Evolutionary conservation across 2,329 filamentous ascomycete genomes (phyloP).

Genomic region (Lecanicillium sp.): DNA sequence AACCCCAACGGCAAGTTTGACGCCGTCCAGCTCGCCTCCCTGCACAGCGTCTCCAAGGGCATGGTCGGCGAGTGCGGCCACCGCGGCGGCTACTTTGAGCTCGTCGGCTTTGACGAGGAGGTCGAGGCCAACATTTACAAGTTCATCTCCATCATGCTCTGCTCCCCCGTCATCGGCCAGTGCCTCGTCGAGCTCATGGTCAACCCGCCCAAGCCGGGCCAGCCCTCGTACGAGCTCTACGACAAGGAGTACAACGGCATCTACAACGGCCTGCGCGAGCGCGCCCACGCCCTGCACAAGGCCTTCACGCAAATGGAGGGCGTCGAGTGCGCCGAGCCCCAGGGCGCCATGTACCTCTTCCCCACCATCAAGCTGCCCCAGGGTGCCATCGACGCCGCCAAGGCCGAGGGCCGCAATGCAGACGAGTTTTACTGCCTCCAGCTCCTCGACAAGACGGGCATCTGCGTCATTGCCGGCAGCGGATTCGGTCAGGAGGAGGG

Average conservation of each 20-base stretch:
- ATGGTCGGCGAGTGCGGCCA: conserved; percentile 99
- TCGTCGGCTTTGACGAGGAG: conserved; percentile 76
- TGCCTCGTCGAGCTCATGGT: conserved; percentile 97
- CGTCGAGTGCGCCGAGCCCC: conserved; percentile 79
- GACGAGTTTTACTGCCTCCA: conserved; percentile 94
- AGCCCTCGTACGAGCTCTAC: conserved; percentile 80
- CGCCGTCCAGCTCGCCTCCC: conserved; percentile 76
- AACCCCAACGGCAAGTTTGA: conserved; percentile 72
- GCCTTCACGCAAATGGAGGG: conserved; percentile 95
- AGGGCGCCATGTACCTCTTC: conserved; percentile 99
- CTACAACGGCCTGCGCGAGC: conserved; percentile 66
- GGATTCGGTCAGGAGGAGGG: conserved; percentile 93
- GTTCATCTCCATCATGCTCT: conserved; percentile 94
- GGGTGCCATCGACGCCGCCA: conserved; percentile 70
- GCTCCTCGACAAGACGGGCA: conserved; percentile 85
- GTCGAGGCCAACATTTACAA: conserved; percentile 97
- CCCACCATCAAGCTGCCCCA: conserved; percentile 76
- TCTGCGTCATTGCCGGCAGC: conserved; percentile 86
- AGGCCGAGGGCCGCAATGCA: conserved; percentile 61
- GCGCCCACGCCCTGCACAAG: conserved; percentile 78
- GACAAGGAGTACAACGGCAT: conserved; percentile 78
- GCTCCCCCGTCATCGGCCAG: conserved; percentile 90
- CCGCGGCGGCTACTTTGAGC: conserved; percentile 95
- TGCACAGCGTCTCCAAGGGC: conserved; percentile 94
- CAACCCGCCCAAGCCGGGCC: conserved; percentile 79